Conservation (phyloP, 148 eudicot genomes). For the Cornus controversa region DNA sequence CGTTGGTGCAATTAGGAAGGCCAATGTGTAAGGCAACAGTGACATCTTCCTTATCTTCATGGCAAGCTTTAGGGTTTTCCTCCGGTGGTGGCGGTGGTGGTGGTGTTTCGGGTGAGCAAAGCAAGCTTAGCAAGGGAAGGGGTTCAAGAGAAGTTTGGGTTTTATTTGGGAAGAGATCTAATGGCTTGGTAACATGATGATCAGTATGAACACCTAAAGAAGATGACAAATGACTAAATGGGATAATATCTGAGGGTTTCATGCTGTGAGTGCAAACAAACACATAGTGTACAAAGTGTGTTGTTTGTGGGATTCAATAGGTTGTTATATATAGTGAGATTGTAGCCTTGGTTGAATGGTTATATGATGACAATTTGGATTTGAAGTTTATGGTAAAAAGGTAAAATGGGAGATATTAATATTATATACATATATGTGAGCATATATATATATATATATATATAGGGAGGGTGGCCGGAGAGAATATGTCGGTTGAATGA, state of each 20-base stretch:
- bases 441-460: neutral
- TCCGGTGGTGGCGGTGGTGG: neutral
- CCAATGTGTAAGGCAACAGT: slow-evolving; percentile 64
- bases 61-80: neutral
- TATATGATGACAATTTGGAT: too few relatives aligned
- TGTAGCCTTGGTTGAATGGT: too few relatives aligned
- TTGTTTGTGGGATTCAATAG: too few relatives aligned
- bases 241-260: neutral
- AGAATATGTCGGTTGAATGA: slow-evolving; percentile 26
- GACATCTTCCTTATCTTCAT: slow-evolving; percentile 34
- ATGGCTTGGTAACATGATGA: slow-evolving; percentile 15
- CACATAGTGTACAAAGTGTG: too few relatives aligned
- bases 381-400: too few relatives aligned
- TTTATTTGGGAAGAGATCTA: slow-evolving; percentile 39
- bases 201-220: neutral
- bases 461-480: slow-evolving; percentile 10
- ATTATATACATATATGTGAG: too few relatives aligned
- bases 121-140: slow-evolving; percentile 22
- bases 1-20: slow-evolving; percentile 30
- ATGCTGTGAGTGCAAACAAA: too few relatives aligned
- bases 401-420: too few relatives aligned
- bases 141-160: slow-evolving; percentile 13
- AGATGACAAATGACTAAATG: neutral
- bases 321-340: too few relatives aligned
- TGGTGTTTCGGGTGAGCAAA: slow-evolving; percentile 4